These are phyloP conservation scores for Pezicula carpinea DNA, from an alignment of 2,329 filamentous ascomycete species.

Conservation along the genomic window DNA sequence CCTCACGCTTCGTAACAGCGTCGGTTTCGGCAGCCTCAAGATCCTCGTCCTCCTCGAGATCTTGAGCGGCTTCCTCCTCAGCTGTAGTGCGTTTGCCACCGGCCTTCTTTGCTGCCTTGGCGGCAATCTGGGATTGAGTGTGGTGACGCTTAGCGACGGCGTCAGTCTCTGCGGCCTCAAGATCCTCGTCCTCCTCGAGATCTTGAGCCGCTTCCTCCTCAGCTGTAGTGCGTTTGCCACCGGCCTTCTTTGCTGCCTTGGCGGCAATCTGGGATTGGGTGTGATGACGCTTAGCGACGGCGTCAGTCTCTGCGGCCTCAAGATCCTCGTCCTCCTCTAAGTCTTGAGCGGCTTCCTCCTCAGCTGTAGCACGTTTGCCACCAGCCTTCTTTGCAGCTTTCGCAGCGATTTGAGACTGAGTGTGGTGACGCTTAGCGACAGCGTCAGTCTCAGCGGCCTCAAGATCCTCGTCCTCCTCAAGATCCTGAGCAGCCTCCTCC, in stretches of 20 bases:
- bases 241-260: neutral
- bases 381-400: slow-evolving; percentile 5
- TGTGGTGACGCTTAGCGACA: slow-evolving; percentile 4
- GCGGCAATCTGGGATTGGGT: neutral
- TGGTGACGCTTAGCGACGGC: slow-evolving; percentile 17
- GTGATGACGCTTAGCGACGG: slow-evolving; percentile 7
- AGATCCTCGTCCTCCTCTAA: too few relatives aligned
- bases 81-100: slow-evolving; percentile 1
- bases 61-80: slow-evolving; percentile 1
- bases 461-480: slow-evolving; percentile 6
- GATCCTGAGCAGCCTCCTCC: slow-evolving; percentile 1
- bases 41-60: slow-evolving; percentile 6
- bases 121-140: slow-evolving; percentile 19
- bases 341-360: too few relatives aligned
- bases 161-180: too few relatives aligned
- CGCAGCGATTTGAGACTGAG: slow-evolving; percentile 2
- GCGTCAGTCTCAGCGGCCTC: neutral
- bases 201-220: too few relatives aligned
- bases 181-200: too few relatives aligned
- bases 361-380: too few relatives aligned
- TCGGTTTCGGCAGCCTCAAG: neutral
- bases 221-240: slow-evolving; percentile 6
- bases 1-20: neutral
- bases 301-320: neutral
- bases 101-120: slow-evolving; percentile 12